Percentiles rank a stretch among this genome's conserved stretches.
phyloP scores from a whole-genome alignment of 1,284 basidiomycete genomes.

The Ganoderma sinense region DNA sequence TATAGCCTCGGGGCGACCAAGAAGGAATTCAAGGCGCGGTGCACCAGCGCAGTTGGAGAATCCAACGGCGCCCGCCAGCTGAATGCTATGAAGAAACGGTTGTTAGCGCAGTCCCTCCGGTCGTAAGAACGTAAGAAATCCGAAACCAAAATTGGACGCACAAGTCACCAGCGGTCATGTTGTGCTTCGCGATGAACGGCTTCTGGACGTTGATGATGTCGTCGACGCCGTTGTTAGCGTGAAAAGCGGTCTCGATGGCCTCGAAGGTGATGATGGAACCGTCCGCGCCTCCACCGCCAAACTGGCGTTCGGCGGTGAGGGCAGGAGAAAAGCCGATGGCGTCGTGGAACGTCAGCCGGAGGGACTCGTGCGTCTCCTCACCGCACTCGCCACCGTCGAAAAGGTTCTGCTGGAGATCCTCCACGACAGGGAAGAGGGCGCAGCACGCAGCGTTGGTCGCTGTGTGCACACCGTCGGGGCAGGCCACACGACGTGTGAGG shows the following conservation, averaged over 20 bases:
- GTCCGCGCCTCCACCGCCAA: conserved; percentile 19
- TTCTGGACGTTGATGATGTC: not conserved
- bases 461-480: conserved; percentile 34
- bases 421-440: conserved; percentile 44
- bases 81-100: conserved; percentile 28
- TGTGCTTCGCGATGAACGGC: conserved; percentile 34
- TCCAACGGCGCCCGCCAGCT: conserved; percentile 40
- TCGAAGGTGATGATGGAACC: conserved; percentile 35
- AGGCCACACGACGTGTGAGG: conserved; percentile 32
- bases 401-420: conserved; percentile 46
- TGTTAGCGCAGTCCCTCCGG: too few relatives aligned
- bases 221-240: conserved; percentile 37
- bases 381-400: conserved; percentile 41
- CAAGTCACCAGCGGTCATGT: conserved; percentile 37
- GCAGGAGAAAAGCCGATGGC: conserved; percentile 36
- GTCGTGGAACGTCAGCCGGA: conserved; percentile 43
- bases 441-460: conserved; percentile 49
- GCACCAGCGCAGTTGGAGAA: conserved; percentile 41
- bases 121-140: too few relatives aligned
- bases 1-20: too few relatives aligned
- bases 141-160: too few relatives aligned
- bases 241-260: conserved; percentile 33
- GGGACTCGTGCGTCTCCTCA: conserved; percentile 39
- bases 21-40: conserved; percentile 15
- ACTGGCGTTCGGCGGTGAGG: conserved; percentile 12